These are phyloP conservation scores for Starmerella cellae DNA, from an alignment of 805 yeast genomes.

Conservation along the genomic window DNA sequence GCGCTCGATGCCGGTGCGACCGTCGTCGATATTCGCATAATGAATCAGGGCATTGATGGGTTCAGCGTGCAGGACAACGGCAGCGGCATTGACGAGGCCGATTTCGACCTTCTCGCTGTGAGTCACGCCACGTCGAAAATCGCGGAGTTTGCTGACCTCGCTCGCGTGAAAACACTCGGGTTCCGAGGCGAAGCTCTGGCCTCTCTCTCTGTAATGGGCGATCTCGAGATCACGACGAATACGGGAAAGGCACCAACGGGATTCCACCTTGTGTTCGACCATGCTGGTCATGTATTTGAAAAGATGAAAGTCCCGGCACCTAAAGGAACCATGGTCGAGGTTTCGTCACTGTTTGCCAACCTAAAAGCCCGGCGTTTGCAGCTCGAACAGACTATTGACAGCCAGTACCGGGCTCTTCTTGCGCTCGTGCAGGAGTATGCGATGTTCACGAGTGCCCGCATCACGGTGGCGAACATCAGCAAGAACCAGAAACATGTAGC, in stretches of 20 bases:
- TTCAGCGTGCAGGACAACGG: conserved; percentile 70
- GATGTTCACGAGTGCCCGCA: conserved; percentile 45
- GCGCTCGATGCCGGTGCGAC: conserved; percentile 66
- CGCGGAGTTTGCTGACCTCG: conserved; percentile 29
- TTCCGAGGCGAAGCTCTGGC: conserved; percentile 62
- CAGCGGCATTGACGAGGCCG: conserved; percentile 42
- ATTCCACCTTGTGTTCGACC: conserved; percentile 39
- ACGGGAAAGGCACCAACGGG: conserved; percentile 40
- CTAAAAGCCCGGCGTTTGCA: conserved; percentile 77
- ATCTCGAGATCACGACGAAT: conserved; percentile 39
- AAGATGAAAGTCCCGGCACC: conserved; percentile 37
- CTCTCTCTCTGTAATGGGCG: conserved; percentile 38
- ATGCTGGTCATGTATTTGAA: conserved; percentile 38
- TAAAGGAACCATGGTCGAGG: conserved; percentile 54
- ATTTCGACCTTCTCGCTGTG: conserved; percentile 36
- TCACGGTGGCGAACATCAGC: conserved; percentile 44
- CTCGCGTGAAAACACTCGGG: conserved; percentile 38
- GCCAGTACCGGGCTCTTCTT: conserved; percentile 62
- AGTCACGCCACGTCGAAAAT: conserved; percentile 47
- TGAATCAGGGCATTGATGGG: conserved; percentile 58
- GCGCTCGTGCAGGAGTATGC: conserved; percentile 53
- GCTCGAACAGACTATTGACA: conserved; percentile 48
- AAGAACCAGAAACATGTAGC: conserved; percentile 10
- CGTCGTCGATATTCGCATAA: conserved; percentile 52
- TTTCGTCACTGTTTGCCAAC: conserved; percentile 47